phyloP scores from a whole-genome alignment of 805 yeast genomes.

The Metschnikowia hibisci region DNA sequence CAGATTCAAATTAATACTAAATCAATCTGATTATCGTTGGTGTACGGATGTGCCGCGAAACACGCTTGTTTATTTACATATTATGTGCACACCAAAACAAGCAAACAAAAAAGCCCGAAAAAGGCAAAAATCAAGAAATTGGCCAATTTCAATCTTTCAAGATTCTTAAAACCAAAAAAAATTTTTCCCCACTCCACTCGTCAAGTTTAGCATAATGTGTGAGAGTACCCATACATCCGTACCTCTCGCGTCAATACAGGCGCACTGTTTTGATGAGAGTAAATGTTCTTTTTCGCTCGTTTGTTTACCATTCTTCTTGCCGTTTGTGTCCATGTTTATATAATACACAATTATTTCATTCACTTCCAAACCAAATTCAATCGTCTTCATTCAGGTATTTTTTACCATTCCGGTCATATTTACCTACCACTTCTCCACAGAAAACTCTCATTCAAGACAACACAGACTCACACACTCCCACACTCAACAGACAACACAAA shows the following conservation, averaged over 20 bases:
- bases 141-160: no score
- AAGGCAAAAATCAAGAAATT: background rate
- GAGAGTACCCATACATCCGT: constrained; percentile 4
- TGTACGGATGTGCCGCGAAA: constrained; percentile 1
- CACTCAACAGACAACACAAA: no score
- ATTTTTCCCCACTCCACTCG: background rate
- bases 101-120: background rate
- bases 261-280: constrained; percentile 4
- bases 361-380: background rate
- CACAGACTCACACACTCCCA: no score
- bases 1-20: no score
- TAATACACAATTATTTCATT: background rate
- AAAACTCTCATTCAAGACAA: no score
- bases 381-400: no score
- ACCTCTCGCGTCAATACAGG: constrained; percentile 4
- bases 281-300: constrained; percentile 4
- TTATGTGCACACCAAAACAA: background rate
- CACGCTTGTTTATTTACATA: constrained; percentile 2
- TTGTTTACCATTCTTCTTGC: constrained; percentile 7
- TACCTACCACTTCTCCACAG: no score
- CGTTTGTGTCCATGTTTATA: constrained; percentile 6
- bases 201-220: background rate
- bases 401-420: no score
- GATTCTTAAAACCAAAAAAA: no score
- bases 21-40: no score